Base-by-base conservation (phyloP, 371 early-diverging fungal species). In the Modicella reniformis region DNA sequence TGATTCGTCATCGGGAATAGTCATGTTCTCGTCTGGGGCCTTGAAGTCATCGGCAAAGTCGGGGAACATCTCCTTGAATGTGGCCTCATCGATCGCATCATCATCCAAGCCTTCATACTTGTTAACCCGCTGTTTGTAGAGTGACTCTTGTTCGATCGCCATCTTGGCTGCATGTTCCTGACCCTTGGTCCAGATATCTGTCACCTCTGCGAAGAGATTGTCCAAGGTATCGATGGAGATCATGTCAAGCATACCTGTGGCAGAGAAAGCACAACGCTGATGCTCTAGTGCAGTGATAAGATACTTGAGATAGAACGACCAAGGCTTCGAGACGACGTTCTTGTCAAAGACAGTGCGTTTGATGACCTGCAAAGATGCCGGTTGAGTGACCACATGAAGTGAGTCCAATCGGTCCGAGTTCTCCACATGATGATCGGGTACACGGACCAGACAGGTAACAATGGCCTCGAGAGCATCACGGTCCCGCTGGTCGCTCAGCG, bases 21-120 rank as follows among this genome's bases (percentile, higher is more conserved):
- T 76, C 66, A 70, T 67, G 44, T 58, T 74, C 29, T 77, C 72
- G 32, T 71, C 72, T 32, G 71, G 67, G 32, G 49, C 76, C 73
- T 73, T 88, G 62, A 88, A 89, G 44, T 86, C 88, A 44, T 88
- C 86, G 26, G 86, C 83, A 69, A 88, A 92, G 65, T 92, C 92
- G 2, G 94, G 94, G 86, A 96, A 95, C 48, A 89, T 83, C 62
- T 90, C 88, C 53, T 81, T 83, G 60, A 93, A 81, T 56, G 93
- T 90, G 49, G 80, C 81, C 64, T 92, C 93, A 29, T 92, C 92
- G 1, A 87, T 81, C 41, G 91, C 92, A 62, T 93, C 94, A 29
- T 92, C 92, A 19, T 89, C 88, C 26, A 83, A 68, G 54, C 90
- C 84, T 26, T 89, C 85, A 50, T 92, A 86, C 47, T 84, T 87